Percentiles rank a stretch among this genome's conserved stretches.
Evolutionary conservation across 2,329 filamentous ascomycete genomes (phyloP).

Genomic region (Exophiala dermatitidis): DNA sequence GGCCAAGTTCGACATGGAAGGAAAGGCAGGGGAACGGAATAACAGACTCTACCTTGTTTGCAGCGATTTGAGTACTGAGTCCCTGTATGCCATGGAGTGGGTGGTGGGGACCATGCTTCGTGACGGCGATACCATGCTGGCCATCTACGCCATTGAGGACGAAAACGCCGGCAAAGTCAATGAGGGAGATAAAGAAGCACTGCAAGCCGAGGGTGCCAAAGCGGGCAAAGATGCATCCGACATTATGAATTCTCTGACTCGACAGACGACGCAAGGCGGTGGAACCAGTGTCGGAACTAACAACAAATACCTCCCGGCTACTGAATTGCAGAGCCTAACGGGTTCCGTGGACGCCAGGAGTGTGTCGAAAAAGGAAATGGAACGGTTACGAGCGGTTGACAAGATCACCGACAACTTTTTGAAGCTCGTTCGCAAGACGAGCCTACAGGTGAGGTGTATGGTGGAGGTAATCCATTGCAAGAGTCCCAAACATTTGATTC

Average conservation of each 20-base stretch:
- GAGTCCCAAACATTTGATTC: conserved; percentile 91
- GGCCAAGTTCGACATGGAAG: conserved; percentile 55
- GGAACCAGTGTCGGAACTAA: conserved; percentile 22
- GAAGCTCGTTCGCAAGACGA: conserved; percentile 81
- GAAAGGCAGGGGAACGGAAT: conserved; percentile 68
- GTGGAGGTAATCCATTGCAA: conserved; percentile 98
- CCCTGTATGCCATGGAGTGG: conserved; percentile 93
- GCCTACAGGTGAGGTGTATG: conserved; percentile 83
- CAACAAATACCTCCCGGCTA: conserved; percentile 31
- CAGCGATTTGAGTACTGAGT: conserved; percentile 88
- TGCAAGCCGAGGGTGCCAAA: conserved; percentile 59
- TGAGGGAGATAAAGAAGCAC: conserved; percentile 34
- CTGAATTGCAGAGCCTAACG: conserved; percentile 35
- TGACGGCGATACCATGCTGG: conserved; percentile 88
- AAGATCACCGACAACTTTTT: conserved; percentile 77
- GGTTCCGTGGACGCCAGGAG: conserved; percentile 45
- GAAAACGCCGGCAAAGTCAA: conserved; percentile 50
- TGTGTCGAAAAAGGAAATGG: conserved; percentile 61
- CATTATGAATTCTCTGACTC: conserved; percentile 58
- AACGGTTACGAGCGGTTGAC: conserved; percentile 72
- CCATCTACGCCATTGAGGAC: conserved; percentile 89
- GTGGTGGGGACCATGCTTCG: conserved; percentile 90
- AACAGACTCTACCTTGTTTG: conserved; percentile 91
- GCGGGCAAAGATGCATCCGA: conserved; percentile 69
- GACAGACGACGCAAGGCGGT: conserved; percentile 35